A percentile compares a stretch with the other conserved stretches of the same genome.
Evolutionary conservation across 345 rosid species (phyloP).

Genomic region (Linum usitatissimum): DNA sequence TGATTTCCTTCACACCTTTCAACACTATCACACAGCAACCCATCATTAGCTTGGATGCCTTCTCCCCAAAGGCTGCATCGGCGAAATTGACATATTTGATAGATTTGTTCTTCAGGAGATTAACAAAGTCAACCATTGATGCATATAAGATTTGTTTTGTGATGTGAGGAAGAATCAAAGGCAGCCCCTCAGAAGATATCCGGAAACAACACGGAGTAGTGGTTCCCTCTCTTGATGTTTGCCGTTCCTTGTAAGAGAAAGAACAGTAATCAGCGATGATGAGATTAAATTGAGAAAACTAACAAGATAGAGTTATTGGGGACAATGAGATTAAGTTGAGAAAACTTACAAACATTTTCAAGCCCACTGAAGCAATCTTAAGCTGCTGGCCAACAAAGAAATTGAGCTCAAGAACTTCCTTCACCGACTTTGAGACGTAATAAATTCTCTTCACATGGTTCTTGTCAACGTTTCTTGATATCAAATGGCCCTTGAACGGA

Average conservation of each 20-base stretch:
- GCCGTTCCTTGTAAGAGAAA: slow-evolving; percentile 47
- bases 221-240: slow-evolving; percentile 72
- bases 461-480: slow-evolving; percentile 68
- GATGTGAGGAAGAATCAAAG: slow-evolving; percentile 72
- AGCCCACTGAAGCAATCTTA: slow-evolving; percentile 82
- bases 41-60: slow-evolving; percentile 61
- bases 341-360: slow-evolving; percentile 89
- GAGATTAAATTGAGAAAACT: not conserved
- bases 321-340: not conserved
- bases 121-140: slow-evolving; percentile 62
- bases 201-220: slow-evolving; percentile 66
- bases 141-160: slow-evolving; percentile 70
- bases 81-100: slow-evolving; percentile 63
- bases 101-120: slow-evolving; percentile 66
- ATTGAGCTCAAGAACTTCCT: slow-evolving; percentile 66
- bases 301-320: not conserved
- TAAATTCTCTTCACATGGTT: slow-evolving; percentile 85
- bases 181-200: slow-evolving; percentile 91
- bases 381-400: slow-evolving; percentile 64
- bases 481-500: slow-evolving; percentile 59
- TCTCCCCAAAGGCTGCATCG: slow-evolving; percentile 49
- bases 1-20: slow-evolving; percentile 31
- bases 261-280: not conserved
- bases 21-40: slow-evolving; percentile 77
- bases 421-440: slow-evolving; percentile 76